These are phyloP conservation scores for Rhodomyrtus psidioides DNA, from an alignment of 441 rosid genomes.

Conservation along the genomic window DNA sequence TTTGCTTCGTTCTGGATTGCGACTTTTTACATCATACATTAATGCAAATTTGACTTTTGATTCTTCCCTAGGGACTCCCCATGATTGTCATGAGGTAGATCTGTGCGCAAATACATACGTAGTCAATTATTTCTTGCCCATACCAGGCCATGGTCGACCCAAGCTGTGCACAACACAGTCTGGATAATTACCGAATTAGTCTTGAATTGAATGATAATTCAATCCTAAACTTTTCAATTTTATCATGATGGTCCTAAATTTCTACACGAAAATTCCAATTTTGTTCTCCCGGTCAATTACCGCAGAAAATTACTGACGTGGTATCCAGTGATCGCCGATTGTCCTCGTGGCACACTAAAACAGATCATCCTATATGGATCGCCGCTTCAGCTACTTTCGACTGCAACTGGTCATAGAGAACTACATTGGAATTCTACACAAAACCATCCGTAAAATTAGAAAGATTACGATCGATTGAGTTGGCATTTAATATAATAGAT, in stretches of 20 bases:
- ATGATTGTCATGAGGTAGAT: background rate
- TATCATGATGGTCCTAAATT: background rate
- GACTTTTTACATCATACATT: background rate
- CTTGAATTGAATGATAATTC: background rate
- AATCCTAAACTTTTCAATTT: background rate
- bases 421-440: background rate
- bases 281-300: background rate
- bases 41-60: background rate
- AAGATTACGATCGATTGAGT: background rate
- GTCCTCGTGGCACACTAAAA: accelerated
- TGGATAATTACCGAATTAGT: background rate
- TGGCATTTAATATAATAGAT: background rate
- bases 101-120: background rate
- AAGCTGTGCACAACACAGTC: accelerated
- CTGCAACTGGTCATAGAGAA: accelerated
- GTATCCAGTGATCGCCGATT: accelerated
- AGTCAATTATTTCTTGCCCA: background rate
- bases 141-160: background rate
- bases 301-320: background rate
- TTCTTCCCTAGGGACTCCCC: background rate
- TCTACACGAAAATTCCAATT: accelerated
- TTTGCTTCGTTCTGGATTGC: background rate
- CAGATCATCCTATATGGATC: background rate
- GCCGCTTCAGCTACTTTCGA: accelerated
- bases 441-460: background rate